Percentiles rank a stretch among this genome's conserved stretches.
phyloP scores from a whole-genome alignment of 2,329 filamentous ascomycete genomes.

The Microsporum canis region DNA sequence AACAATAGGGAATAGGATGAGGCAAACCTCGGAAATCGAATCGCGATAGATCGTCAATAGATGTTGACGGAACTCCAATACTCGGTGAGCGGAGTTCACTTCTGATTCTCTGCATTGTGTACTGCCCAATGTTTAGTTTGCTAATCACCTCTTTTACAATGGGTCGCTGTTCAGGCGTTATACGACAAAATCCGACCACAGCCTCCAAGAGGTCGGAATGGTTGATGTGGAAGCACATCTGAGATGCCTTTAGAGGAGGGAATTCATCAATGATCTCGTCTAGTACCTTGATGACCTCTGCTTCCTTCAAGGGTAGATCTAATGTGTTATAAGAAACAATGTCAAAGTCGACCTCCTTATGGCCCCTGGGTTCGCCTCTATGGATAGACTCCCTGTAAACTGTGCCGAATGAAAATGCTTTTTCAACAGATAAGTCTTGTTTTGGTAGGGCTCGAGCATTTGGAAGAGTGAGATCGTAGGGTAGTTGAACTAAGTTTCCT shows the following conservation, averaged over 20 bases:
- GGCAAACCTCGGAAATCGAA: slow-evolving; percentile 76
- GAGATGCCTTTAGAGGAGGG: slow-evolving; percentile 56
- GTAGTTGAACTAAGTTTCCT: slow-evolving; percentile 84
- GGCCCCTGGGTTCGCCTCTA: slow-evolving; percentile 69
- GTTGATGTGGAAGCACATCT: slow-evolving; percentile 82
- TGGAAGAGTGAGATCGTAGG: slow-evolving; percentile 82
- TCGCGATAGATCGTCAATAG: slow-evolving; percentile 73
- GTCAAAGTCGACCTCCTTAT: slow-evolving; percentile 91
- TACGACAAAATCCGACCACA: slow-evolving; percentile 82
- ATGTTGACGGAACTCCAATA: slow-evolving; percentile 76
- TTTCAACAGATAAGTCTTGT: slow-evolving; percentile 51
- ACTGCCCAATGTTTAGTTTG: slow-evolving; percentile 70
- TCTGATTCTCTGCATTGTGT: slow-evolving; percentile 72
- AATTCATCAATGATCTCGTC: slow-evolving; percentile 81
- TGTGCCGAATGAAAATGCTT: slow-evolving; percentile 75
- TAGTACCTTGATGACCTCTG: slow-evolving; percentile 84
- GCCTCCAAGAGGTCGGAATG: slow-evolving; percentile 76
- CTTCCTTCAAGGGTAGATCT: slow-evolving; percentile 80
- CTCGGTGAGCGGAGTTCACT: slow-evolving; percentile 69
- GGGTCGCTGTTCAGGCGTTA: slow-evolving; percentile 56
- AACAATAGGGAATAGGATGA: neutral
- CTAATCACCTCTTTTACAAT: slow-evolving; percentile 73
- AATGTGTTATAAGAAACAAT: slow-evolving; percentile 74
- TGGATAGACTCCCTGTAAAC: slow-evolving; percentile 72
- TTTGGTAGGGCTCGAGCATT: slow-evolving; percentile 73